Evolutionary conservation across 768 basidiomycete genomes (phyloP), one percentile per base, ranked within the genome.

Genomic region (Phlegmacium glaucopus): DNA sequence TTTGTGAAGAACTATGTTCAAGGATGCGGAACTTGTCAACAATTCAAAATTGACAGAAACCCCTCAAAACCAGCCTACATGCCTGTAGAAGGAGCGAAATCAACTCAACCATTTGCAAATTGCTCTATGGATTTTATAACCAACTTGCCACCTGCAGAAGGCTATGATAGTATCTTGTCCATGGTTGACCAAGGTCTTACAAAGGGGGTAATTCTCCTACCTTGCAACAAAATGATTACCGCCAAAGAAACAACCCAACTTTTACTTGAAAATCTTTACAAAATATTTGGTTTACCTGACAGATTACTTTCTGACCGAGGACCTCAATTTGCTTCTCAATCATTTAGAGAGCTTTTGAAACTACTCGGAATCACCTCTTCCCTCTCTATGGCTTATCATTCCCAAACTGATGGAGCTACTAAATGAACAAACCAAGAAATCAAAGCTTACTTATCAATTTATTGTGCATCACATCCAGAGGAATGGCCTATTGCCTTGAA

Each of bases 351-450:
- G 0, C 41, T 52, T 0, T 40, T 27, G 4, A 29, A 37, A n/a
- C 13, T 46, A 16, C 54, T 63, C 5, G 57, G 42, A 15, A 57
- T 53, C 9, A 46, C 54, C 45, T 55, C 47, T 0, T 41, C 51
- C 4, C 42, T 62, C 1, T 62, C 61, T 1, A 72, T 65, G 0
- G 64, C 69, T 0, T 74, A 61, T 50, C 73, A 72, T 34, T 72
- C 70, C 0, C 43, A 50, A 30, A 12, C 48, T 11, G 44, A 53
- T 25, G 44, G 52, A 29, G 25, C 12, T 13, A 70, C 69, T 0
- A 69, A 73, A 54, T 51, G 65, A 13, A 59, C 56, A n/a, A 75
- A 72, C 42, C 64, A 71, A 50, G 63, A 60, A 9, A 48, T 74
- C 1, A 66, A 72, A 43, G 10, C 9, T 4, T 52, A 48, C 11